These are phyloP conservation scores for Candida alai DNA, from an alignment of 805 yeast species.

Conservation along the genomic window DNA sequence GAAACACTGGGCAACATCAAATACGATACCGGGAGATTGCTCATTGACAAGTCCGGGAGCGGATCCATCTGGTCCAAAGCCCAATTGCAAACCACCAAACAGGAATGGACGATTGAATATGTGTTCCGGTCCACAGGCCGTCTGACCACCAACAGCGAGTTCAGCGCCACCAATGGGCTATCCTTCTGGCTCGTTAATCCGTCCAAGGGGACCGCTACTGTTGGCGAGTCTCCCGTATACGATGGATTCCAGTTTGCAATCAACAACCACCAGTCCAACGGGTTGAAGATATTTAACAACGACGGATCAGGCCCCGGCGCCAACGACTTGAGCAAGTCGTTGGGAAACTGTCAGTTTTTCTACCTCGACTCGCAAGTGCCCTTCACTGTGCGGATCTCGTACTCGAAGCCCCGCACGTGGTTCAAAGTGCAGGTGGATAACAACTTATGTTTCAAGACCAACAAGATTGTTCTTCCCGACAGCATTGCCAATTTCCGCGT, in stretches of 20 bases:
- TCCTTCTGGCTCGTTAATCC: slow-evolving; percentile 34
- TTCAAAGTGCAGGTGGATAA: slow-evolving; percentile 72
- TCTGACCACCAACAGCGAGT: too few species aligned
- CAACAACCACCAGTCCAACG: slow-evolving; percentile 47
- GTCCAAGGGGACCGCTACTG: slow-evolving; percentile 27
- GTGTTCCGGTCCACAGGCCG: slow-evolving; percentile 63
- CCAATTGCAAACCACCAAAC: slow-evolving; percentile 10
- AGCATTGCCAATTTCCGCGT: slow-evolving; percentile 35
- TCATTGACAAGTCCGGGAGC: slow-evolving; percentile 12
- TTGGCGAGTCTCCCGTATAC: slow-evolving; percentile 51
- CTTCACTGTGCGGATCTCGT: slow-evolving; percentile 60
- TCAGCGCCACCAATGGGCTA: slow-evolving; percentile 46
- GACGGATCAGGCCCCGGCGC: slow-evolving; percentile 48
- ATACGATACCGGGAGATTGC: slow-evolving; percentile 61
- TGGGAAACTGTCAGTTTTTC: slow-evolving; percentile 55
- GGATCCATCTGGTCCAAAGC: slow-evolving; percentile 22
- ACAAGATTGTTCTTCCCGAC: slow-evolving; percentile 44
- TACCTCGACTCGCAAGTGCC: slow-evolving; percentile 73
- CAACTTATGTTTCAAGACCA: slow-evolving; percentile 64
- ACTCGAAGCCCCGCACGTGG: slow-evolving; percentile 40
- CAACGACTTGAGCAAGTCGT: slow-evolving; percentile 28
- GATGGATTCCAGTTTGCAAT: slow-evolving; percentile 64
- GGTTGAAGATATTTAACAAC: slow-evolving; percentile 54
- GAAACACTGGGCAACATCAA: slow-evolving; percentile 60
- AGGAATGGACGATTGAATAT: slow-evolving; percentile 56